Evolutionary conservation across 192 early-diverging fungal species (phyloP), one percentile per base, ranked within the genome.

Genomic region (Coemansia sp.): DNA sequence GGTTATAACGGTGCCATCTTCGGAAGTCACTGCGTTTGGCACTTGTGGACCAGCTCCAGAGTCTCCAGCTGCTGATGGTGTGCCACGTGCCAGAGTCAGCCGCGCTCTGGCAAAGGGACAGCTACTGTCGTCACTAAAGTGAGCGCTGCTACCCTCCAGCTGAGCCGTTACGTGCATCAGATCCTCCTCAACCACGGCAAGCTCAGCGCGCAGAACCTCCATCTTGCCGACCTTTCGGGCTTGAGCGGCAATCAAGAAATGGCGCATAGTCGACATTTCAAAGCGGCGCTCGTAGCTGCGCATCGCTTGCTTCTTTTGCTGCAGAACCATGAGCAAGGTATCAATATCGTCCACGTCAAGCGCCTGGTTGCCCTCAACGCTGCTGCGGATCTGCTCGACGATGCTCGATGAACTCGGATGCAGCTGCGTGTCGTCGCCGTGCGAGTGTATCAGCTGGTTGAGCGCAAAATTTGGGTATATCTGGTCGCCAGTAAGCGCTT

Each of bases 401-500:
- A 71, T 62, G 42, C 27, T 76, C 10, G 54, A 38, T 25, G 47
- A 51, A n/a, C 6, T 51, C 12, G 63, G 43, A 43, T 67, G n/a
- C n/a, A n/a, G 58, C 41, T 46, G 22, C 22, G 47, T 15, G 14
- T 54, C 35, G 19, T 59, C 41, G 35, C 65, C 64, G n/a, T 71
- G 60, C 41, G 41, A 46, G 47, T 51, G 24, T 24, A 82, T 64
- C 17, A 85, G 59, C 61, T 73, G 74, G 64, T 77, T 79, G 17
- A 85, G 79, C 22, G 86, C 74, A 71, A 93, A 94, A 73, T 95
- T 96, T 14, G 94, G 94, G 64, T 85, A 94, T 45, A 95, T 92
- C 64, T 94, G 85, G 67, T 88, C 85, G 29, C 77, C 59, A 35
- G 64, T 80, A 14, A 96, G 66, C 35, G 82, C 39, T 12, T 76